Evolutionary conservation across 306 rosid genomes (phyloP).

Genomic region (Quillaja saponaria): DNA sequence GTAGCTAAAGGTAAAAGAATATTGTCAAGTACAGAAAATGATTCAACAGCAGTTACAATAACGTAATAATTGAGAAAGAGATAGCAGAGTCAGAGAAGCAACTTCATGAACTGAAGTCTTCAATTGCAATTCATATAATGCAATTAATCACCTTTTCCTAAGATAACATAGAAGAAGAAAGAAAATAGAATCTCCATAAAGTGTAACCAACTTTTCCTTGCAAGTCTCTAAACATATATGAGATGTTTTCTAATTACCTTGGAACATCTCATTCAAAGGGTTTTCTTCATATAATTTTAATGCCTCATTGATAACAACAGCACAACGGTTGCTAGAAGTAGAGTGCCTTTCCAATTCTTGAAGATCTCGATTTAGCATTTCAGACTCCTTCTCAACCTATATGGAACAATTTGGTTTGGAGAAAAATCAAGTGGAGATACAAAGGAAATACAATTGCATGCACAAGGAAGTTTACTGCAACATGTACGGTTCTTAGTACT

Average conservation of each 20-base stretch:
- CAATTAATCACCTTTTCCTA: no score
- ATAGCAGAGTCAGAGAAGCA: not conserved
- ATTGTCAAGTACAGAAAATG: no score
- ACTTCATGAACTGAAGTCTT: not conserved
- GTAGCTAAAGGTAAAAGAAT: no score
- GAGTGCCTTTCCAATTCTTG: slow-evolving; percentile 56
- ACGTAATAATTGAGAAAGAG: not conserved
- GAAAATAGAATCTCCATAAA: not conserved
- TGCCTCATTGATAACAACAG: slow-evolving; percentile 54
- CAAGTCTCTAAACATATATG: not conserved
- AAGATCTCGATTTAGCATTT: slow-evolving; percentile 60
- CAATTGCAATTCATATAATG: not conserved
- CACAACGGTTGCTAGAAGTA: slow-evolving; percentile 34
- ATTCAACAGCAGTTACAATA: no score
- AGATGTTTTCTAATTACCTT: not conserved
- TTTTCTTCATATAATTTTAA: slow-evolving; percentile 14
- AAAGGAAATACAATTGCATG: slow-evolving; percentile 5
- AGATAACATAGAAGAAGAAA: no score
- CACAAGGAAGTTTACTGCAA: slow-evolving; percentile 8
- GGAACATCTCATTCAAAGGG: not conserved
- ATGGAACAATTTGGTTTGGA: slow-evolving; percentile 18
- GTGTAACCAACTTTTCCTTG: not conserved
- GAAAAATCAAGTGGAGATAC: slow-evolving; percentile 6
- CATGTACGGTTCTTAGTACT: slow-evolving; percentile 39
- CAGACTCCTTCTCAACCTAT: slow-evolving; percentile 72